Evolutionary conservation across 129 eudicot species (phyloP).

Genomic region (Flaveria sonorensis): DNA sequence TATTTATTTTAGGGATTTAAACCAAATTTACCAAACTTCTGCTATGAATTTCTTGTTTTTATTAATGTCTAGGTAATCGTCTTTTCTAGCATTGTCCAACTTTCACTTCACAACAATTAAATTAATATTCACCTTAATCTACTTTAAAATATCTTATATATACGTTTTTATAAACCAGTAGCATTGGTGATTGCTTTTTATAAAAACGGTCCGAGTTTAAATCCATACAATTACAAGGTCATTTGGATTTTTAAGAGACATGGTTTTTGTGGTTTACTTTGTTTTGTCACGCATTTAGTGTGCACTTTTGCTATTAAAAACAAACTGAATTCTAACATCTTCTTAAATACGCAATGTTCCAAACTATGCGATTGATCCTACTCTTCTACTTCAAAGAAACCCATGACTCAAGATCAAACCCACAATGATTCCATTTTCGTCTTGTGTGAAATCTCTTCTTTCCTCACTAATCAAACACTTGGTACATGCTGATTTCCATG

Average conservation of each 20-base stretch:
- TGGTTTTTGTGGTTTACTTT: constrained; percentile 2
- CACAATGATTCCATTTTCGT: constrained; percentile 25
- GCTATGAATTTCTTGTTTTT: no score
- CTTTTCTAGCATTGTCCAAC: no score
- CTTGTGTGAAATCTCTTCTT: constrained; percentile 17
- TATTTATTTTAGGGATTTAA: no score
- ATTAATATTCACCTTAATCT: no score
- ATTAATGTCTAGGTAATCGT: no score
- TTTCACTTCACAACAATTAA: no score
- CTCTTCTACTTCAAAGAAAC: not conserved
- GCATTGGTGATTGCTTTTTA: no score
- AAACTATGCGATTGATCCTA: not conserved
- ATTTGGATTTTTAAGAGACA: not conserved
- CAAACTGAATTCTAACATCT: not conserved
- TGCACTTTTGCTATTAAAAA: constrained; percentile 17
- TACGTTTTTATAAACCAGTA: no score
- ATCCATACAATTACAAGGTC: no score
- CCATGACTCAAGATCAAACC: constrained; percentile 15
- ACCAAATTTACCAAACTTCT: no score
- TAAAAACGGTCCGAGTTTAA: no score
- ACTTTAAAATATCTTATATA: no score
- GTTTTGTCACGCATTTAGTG: constrained; percentile 32
- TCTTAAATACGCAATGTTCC: not conserved
- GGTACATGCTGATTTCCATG: constrained; percentile 52
- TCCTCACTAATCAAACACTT: constrained; percentile 31